Percentiles rank a stretch among this genome's conserved stretches.
Evolutionary conservation across 208 protist genomes (phyloP).

Genomic region (Trypanosoma avium): DNA sequence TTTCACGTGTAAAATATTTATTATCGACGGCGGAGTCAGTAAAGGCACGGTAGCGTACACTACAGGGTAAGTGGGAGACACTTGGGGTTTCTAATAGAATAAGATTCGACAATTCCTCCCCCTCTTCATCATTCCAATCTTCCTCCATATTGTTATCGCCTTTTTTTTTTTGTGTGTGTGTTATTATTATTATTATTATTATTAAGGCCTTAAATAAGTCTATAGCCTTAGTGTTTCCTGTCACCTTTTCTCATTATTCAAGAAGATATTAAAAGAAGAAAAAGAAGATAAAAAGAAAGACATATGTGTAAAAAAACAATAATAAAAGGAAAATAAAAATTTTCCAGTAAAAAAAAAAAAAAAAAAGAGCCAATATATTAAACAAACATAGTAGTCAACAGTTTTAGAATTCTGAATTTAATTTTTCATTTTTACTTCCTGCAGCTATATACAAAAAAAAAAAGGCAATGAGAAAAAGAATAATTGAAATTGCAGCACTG

Average conservation of each 20-base stretch:
- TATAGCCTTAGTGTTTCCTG: constrained; percentile 1
- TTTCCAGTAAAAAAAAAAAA: neutral
- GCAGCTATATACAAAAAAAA: too few relatives aligned
- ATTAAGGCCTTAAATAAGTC: too few relatives aligned
- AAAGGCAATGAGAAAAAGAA: too few relatives aligned
- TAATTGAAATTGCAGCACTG: too few relatives aligned
- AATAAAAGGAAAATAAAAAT: neutral
- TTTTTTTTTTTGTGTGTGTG: neutral
- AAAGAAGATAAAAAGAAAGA: constrained; percentile 4
- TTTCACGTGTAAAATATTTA: constrained; percentile 6
- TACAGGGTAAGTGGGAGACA: constrained; percentile 22
- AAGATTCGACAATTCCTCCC: constrained; percentile 21
- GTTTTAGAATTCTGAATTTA: too few relatives aligned
- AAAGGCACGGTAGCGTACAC: constrained; percentile 39
- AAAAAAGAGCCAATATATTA: neutral
- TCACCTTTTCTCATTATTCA: neutral
- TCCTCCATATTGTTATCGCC: constrained; percentile 19
- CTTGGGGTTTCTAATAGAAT: constrained; percentile 31
- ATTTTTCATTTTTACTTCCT: too few relatives aligned
- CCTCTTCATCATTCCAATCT: constrained; percentile 31
- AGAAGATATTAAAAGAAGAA: neutral
- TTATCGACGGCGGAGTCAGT: constrained; percentile 16
- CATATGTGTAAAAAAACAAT: too few relatives aligned
- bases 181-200: constrained; percentile 23
- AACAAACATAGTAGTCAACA: neutral